Evolutionary conservation across 1,284 basidiomycete species (phyloP).

Genomic region (Austropuccinia psidii): DNA sequence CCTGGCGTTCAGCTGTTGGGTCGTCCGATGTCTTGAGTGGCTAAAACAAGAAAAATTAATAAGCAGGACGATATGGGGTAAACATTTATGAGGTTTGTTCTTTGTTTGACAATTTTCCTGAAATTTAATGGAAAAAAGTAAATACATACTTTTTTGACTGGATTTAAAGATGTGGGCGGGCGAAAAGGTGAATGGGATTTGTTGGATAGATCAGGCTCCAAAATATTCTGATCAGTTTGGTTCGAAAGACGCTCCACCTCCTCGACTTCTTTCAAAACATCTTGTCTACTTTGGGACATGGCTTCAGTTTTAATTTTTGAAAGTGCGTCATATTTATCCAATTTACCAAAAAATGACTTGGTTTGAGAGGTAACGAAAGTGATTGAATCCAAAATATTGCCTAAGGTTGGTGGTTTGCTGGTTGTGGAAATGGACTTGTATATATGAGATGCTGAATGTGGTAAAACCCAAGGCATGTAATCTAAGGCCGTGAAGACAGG

Average conservation of each 20-base stretch:
- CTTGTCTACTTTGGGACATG: background rate
- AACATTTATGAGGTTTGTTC: too few species aligned
- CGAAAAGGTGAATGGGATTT: background rate
- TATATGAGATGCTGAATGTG: background rate
- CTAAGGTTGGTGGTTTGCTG: conserved; percentile 20
- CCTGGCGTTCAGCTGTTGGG: conserved; percentile 7
- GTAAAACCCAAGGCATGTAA: conserved; percentile 33
- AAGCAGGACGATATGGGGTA: background rate
- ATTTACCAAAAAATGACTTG: conserved; percentile 24
- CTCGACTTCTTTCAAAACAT: conserved; percentile 19
- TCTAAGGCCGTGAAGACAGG: conserved; percentile 16
- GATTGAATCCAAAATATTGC: conserved; percentile 21
- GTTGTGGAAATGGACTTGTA: background rate
- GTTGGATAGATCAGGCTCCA: background rate
- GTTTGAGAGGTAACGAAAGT: conserved; percentile 30
- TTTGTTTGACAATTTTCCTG: too few species aligned
- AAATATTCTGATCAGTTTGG: background rate
- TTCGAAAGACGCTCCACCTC: conserved; percentile 2
- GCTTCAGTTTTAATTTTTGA: background rate
- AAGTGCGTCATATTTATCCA: conserved; percentile 22
- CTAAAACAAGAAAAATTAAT: background rate
- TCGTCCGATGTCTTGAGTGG: conserved; percentile 23
- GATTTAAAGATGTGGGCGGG: background rate
- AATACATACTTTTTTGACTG: conserved; percentile 23
- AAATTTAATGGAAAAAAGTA: background rate